phyloP scores from a whole-genome alignment of 768 basidiomycete genomes.

The Sutorius australiensis region DNA sequence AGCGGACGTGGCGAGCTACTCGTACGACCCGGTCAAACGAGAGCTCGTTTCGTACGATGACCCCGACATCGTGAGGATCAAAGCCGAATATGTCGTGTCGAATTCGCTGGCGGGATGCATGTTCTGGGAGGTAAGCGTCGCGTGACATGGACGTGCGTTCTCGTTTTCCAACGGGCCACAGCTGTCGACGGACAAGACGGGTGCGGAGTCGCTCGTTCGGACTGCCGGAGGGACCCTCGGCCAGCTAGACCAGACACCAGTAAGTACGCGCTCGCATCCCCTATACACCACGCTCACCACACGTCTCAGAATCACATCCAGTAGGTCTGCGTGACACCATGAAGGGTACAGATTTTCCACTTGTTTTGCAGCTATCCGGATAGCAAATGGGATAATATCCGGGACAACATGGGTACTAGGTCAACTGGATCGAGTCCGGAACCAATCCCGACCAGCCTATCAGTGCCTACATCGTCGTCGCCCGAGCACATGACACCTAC shows the following conservation, averaged over 20 bases:
- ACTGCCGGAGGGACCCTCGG: constrained; percentile 47
- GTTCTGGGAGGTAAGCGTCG: constrained; percentile 58
- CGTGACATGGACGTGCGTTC: not conserved
- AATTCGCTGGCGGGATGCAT: constrained; percentile 65
- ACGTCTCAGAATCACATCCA: constrained; percentile 51
- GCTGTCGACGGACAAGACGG: constrained; percentile 61
- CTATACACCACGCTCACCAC: not conserved
- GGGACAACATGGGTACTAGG: constrained; percentile 52
- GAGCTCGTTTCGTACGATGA: constrained; percentile 79
- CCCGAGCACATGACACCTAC: not conserved
- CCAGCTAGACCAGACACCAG: constrained; percentile 51
- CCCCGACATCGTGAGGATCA: constrained; percentile 59
- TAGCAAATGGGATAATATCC: constrained; percentile 71
- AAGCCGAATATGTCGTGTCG: constrained; percentile 62
- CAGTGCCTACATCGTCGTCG: not conserved
- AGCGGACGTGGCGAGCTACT: constrained; percentile 70
- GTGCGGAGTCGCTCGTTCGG: constrained; percentile 54
- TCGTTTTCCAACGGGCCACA: not conserved
- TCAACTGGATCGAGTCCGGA: constrained; percentile 6
- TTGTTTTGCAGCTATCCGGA: constrained; percentile 47
- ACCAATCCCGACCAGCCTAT: constrained; percentile 21
- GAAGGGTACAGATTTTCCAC: not conserved
- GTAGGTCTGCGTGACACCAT: constrained; percentile 28
- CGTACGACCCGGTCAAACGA: constrained; percentile 61
- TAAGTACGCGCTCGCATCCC: constrained; percentile 10